Base-by-base conservation (phyloP, 2,329 filamentous ascomycete species). In the Verticillium dahliae region DNA sequence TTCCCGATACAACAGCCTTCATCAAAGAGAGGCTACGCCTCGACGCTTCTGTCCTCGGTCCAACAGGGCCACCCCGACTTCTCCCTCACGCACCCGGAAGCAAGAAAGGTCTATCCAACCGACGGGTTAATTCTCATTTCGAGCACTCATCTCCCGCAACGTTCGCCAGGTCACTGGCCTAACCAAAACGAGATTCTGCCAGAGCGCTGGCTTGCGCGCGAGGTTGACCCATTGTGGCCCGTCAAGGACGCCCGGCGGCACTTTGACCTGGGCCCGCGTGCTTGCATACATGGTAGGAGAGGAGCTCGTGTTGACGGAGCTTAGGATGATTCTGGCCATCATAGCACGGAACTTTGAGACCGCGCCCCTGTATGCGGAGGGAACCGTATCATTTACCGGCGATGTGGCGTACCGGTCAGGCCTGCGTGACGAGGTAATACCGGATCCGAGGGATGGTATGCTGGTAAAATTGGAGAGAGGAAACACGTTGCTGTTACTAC, bases 1-100 rank as follows among this genome's bases (percentile, higher is more conserved):
- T 86, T 31, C 74, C 76, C 0, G 85, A 83, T 67, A 83, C 81
- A 3, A 71, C 71, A 5, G 82, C 81, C 33, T 75, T 83, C 7
- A 75, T 84, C 63, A 81, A 81, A 62, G 84, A 86, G 69, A 75
- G 77, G 1, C 72, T 86, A 3, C 76, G 83, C 5, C 67, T 85
- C 38, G 82, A 78, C 65, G 80, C 82, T 6, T 27, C 34, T 11
- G 27, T 56, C 33, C 10, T 56, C 33, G 6, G 27, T 33, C 15
- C 54, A 11, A 10, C 54, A 56, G 27, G 33, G 27, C 27, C 54
- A 56, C 14, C 61, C 61, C 4, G 74, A 71, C 13, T 73, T 76
- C 67, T 75, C 74, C 41, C 69, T 78, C 59, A 75, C 72, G 38
- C 69, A 82, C 52, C 76, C 72, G 1, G 72, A 75, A n/a, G 76